phyloP scores from a whole-genome alignment of 2,329 filamentous ascomycete species.

The Colletotrichum orchidophilum region DNA sequence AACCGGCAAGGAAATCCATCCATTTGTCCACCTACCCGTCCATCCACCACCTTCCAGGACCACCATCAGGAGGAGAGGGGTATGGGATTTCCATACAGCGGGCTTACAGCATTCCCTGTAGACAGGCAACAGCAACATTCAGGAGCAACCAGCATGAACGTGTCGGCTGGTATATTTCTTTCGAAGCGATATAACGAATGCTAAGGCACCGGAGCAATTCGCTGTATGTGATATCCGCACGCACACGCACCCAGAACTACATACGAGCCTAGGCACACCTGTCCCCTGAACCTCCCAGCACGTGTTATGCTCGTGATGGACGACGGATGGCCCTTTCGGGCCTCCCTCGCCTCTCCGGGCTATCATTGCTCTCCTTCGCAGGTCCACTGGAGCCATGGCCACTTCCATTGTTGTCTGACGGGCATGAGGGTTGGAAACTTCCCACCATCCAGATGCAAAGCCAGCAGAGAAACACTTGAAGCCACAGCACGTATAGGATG shows the following conservation, averaged over 20 bases:
- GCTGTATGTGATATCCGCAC: conserved; percentile 1
- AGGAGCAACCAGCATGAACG: neutral
- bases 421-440: conserved; percentile 13
- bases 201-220: neutral
- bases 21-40: neutral
- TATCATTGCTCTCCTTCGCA: neutral
- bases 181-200: conserved; percentile 10
- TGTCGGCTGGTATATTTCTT: conserved; percentile 13
- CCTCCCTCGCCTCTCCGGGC: neutral
- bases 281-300: neutral
- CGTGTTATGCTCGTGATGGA: conserved; percentile 22
- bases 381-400: neutral
- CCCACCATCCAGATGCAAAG: conserved; percentile 16
- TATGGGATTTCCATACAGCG: neutral
- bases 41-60: neutral
- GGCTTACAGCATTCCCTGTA: neutral
- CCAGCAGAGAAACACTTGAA: neutral
- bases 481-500: neutral
- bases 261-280: conserved; percentile 2
- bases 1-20: conserved; percentile 11
- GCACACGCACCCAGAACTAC: neutral
- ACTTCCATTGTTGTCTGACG: neutral
- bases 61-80: neutral
- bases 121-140: neutral
- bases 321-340: conserved; percentile 14